Evolutionary conservation across 352 stramenopile species (phyloP).

Genomic region (Globisporangium cystogenes): DNA sequence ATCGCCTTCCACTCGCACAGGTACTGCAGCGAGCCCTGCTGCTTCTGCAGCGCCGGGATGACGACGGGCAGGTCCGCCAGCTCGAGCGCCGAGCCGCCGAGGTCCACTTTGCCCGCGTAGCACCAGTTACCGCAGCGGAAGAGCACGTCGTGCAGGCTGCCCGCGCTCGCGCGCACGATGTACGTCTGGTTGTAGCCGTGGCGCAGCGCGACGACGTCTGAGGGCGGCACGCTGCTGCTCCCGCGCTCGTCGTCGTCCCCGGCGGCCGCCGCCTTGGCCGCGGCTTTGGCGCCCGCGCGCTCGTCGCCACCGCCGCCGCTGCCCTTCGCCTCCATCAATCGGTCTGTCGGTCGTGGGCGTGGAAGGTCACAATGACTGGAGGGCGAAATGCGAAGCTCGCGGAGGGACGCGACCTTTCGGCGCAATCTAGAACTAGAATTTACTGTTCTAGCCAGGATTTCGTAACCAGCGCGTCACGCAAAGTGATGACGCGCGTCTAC

Average conservation of each 20-base stretch:
- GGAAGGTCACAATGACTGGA: too few species aligned
- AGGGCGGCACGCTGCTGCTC: constrained; percentile 42
- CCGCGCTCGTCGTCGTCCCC: constrained; percentile 33
- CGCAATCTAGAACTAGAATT: too few species aligned
- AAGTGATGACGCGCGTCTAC: constrained; percentile 8
- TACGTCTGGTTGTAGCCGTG: constrained; percentile 93
- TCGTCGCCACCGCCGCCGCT: constrained; percentile 13
- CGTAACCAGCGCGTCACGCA: too few species aligned
- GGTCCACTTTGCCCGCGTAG: constrained; percentile 89
- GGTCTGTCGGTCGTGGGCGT: too few species aligned
- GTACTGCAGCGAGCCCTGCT: constrained; percentile 91
- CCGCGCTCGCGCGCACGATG: constrained; percentile 71
- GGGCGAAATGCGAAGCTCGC: too few species aligned
- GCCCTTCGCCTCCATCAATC: constrained; percentile 59
- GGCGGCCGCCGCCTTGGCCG: constrained; percentile 19
- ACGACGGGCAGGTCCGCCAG: constrained; percentile 86
- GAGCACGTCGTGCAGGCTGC: constrained; percentile 83
- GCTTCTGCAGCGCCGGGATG: constrained; percentile 91
- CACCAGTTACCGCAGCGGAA: constrained; percentile 96
- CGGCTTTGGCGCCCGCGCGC: constrained; percentile 14
- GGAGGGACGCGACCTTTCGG: too few species aligned
- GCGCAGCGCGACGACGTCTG: constrained; percentile 68
- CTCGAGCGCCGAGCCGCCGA: constrained; percentile 72
- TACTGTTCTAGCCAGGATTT: too few species aligned
- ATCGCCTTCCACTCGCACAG: constrained; percentile 88